Evolutionary conservation across 306 rosid species (phyloP).

Genomic region (Medicago lupulina): DNA sequence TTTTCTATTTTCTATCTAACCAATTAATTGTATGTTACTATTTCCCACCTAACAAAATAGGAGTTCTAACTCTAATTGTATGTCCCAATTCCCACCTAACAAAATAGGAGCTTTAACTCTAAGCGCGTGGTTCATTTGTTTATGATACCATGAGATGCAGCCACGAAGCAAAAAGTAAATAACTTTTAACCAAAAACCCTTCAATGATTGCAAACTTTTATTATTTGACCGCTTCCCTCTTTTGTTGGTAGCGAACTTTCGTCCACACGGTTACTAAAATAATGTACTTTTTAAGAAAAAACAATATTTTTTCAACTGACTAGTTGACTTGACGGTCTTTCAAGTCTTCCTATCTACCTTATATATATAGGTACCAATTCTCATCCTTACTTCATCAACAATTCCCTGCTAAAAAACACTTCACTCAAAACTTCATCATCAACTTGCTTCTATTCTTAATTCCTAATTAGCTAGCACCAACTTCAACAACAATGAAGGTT

Average conservation of each 20-base stretch:
- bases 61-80: too few relatives aligned
- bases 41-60: too few relatives aligned
- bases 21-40: too few relatives aligned
- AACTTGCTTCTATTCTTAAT: neutral
- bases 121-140: too few relatives aligned
- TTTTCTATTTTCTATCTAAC: too few relatives aligned
- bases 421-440: neutral
- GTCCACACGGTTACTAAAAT: neutral
- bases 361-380: neutral
- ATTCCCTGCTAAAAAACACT: neutral
- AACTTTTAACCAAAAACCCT: too few relatives aligned
- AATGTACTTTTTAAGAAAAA: neutral
- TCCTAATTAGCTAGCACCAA: neutral
- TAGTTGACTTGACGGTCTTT: neutral
- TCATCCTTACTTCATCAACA: neutral
- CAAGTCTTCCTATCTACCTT: neutral
- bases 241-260: too few relatives aligned
- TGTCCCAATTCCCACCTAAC: too few relatives aligned
- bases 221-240: neutral
- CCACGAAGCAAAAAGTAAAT: too few relatives aligned
- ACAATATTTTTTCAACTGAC: neutral
- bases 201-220: neutral
- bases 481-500: neutral
- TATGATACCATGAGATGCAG: too few relatives aligned
- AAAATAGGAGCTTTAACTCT: too few relatives aligned